A percentile compares a stretch with the other conserved stretches of the same genome.
Conservation (phyloP, 202 grass and related monocot species). For the Setaria italica region DNA sequence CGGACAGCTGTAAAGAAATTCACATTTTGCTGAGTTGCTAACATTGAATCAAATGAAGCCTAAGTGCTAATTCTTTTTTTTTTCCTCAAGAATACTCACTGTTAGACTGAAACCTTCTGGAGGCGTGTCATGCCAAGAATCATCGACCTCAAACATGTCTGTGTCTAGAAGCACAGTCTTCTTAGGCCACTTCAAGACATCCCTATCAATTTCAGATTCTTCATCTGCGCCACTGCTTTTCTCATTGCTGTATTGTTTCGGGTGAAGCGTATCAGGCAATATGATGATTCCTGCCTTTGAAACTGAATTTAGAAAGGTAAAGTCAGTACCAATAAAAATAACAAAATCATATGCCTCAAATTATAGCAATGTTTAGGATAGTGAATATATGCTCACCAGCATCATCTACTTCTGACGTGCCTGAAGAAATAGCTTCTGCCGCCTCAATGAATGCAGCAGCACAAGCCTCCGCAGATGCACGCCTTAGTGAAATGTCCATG, state of each 20-base stretch:
- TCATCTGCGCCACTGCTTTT: constrained; percentile 44
- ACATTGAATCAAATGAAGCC: constrained; percentile 33
- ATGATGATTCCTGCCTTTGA: constrained; percentile 78
- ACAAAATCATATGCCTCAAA: constrained; percentile 22
- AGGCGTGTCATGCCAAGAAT: constrained; percentile 86
- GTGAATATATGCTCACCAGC: constrained; percentile 62
- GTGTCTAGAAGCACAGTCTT: constrained; percentile 83
- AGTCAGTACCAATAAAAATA: constrained; percentile 35
- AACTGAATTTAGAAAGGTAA: constrained; percentile 56
- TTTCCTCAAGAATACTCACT: constrained; percentile 47
- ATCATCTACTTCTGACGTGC: constrained; percentile 68
- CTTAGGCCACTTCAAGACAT: constrained; percentile 78
- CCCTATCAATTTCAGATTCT: constrained; percentile 60
- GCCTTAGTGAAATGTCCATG: constrained; percentile 57
- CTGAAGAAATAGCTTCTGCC: constrained; percentile 70
- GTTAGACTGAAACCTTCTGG: constrained; percentile 86
- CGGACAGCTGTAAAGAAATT: constrained; percentile 66
- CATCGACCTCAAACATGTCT: constrained; percentile 92
- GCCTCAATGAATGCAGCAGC: constrained; percentile 75
- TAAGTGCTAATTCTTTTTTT: not conserved
- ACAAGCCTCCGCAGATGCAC: constrained; percentile 85
- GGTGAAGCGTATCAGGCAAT: constrained; percentile 59
- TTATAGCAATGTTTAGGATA: not conserved
- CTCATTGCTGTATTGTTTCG: constrained; percentile 32
- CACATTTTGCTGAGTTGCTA: constrained; percentile 1